These are phyloP conservation scores for Histomonas meleagridis DNA, from an alignment of 208 protist species.

Conservation along the genomic window DNA sequence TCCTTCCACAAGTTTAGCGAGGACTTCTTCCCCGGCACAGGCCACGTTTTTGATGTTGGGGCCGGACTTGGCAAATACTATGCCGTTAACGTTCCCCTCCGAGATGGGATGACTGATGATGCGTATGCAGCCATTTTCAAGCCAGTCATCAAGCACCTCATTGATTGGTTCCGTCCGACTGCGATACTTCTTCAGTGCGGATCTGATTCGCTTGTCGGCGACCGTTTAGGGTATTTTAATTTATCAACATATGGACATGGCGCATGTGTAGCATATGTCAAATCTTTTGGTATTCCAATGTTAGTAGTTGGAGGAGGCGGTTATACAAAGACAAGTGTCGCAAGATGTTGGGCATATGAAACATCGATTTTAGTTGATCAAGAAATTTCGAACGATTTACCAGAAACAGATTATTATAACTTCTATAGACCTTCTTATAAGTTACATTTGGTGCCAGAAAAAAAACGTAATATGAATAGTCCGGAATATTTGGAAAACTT, in stretches of 20 bases:
- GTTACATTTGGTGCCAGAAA: conserved; percentile 50
- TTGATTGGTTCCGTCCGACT: conserved; percentile 76
- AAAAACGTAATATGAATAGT: conserved; percentile 60
- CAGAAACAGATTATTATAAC: background rate
- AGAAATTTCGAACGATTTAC: background rate
- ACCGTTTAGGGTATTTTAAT: conserved; percentile 88
- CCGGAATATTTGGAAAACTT: background rate
- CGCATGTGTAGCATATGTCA: conserved; percentile 66
- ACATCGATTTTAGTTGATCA: background rate
- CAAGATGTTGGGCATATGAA: conserved; percentile 34
- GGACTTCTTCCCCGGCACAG: conserved; percentile 72
- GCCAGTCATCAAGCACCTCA: conserved; percentile 70
- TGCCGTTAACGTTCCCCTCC: conserved; percentile 64
- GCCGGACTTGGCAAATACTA: conserved; percentile 64
- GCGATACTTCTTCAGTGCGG: conserved; percentile 95
- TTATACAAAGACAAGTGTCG: conserved; percentile 33
- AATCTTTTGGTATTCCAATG: conserved; percentile 16
- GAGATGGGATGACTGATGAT: conserved; percentile 64
- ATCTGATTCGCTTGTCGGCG: conserved; percentile 85
- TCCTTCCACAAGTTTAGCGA: conserved; percentile 92
- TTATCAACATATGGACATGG: conserved; percentile 70
- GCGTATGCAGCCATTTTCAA: conserved; percentile 76
- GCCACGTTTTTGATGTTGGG: conserved; percentile 61
- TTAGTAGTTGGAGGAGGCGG: conserved; percentile 28
- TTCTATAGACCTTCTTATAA: conserved; percentile 44